Evolutionary conservation across 164 flowering plant genomes (phyloP).

Genomic region (Buxus sempervirens): DNA sequence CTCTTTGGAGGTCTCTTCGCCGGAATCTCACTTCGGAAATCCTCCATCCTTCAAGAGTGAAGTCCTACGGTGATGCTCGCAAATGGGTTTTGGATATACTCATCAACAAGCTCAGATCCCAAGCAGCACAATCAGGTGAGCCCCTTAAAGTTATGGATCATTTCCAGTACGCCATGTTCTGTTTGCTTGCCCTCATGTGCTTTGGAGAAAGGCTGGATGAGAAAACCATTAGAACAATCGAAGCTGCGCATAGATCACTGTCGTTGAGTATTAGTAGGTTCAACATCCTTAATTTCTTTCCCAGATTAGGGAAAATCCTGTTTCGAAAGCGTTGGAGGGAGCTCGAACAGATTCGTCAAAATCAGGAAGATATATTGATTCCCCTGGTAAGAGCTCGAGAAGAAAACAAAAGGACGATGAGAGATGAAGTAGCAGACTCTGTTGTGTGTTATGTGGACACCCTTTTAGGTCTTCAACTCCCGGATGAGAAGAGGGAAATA

Average conservation of each 20-base stretch:
- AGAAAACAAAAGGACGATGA: not conserved
- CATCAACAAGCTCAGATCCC: too few relatives aligned
- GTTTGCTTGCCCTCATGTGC: not conserved
- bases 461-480: conserved; percentile 8
- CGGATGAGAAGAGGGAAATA: not conserved
- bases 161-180: not conserved
- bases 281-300: not conserved
- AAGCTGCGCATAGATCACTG: not conserved
- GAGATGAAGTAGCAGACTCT: not conserved
- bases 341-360: not conserved
- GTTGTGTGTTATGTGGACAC: conserved; percentile 12
- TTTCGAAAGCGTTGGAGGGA: not conserved
- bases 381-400: not conserved
- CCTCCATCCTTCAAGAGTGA: too few relatives aligned
- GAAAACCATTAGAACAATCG: not conserved
- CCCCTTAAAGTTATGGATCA: not conserved
- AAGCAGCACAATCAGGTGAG: not conserved
- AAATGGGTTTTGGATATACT: too few relatives aligned
- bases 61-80: too few relatives aligned
- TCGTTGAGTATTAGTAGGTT: not conserved
- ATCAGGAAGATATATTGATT: not conserved
- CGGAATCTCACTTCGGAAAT: too few relatives aligned
- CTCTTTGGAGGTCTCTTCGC: too few relatives aligned
- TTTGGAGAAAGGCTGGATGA: conserved; percentile 1
- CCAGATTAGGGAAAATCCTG: not conserved